Conservation (phyloP, 306 rosid species). For the Rosa persica region DNA sequence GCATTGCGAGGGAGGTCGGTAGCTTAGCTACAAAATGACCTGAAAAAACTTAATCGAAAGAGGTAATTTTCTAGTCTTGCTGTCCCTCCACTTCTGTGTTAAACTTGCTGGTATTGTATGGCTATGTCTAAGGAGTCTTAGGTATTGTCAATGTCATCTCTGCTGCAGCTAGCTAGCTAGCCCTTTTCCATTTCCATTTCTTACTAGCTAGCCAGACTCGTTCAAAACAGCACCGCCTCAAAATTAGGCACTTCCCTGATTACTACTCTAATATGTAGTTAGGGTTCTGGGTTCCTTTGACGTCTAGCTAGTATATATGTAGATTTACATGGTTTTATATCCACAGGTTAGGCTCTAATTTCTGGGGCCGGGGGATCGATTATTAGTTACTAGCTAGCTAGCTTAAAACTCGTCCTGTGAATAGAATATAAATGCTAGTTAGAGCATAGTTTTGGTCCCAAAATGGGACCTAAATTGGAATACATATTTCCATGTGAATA, state of each 20-base stretch:
- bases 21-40: not conserved
- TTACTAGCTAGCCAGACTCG: not conserved
- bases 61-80: not conserved
- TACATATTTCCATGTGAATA: not conserved
- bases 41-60: not conserved
- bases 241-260: not conserved
- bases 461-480: not conserved
- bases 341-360: not conserved
- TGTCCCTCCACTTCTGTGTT: not conserved
- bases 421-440: not conserved
- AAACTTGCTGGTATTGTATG: not conserved
- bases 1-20: not conserved
- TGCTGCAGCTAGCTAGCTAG: not conserved
- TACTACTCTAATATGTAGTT: not conserved
- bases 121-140: not conserved
- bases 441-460: not conserved
- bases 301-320: not conserved
- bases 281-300: not conserved
- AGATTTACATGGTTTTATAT: not conserved
- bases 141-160: slow-evolving; percentile 11
- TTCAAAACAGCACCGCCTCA: not conserved
- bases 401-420: not conserved
- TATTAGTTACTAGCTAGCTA: not conserved
- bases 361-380: not conserved
- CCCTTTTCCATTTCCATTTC: not conserved